Evolutionary conservation across 2,329 filamentous ascomycete genomes (phyloP).

Genomic region (Trichoderma harzianum): DNA sequence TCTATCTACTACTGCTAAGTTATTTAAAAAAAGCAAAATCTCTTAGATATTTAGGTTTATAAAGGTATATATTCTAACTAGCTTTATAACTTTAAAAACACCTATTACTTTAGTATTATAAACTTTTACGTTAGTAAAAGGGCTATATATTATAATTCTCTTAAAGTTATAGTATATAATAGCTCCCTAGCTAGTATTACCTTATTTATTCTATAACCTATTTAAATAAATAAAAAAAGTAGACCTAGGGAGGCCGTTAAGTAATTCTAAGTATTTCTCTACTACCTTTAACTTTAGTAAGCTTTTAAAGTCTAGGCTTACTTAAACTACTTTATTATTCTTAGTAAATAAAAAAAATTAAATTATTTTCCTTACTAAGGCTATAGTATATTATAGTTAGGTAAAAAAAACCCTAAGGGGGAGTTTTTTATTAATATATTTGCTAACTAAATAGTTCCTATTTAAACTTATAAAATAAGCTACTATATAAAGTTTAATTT

Average conservation of each 20-base stretch:
- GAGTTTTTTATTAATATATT: too few species aligned
- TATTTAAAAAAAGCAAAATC: too few species aligned
- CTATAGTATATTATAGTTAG: too few species aligned
- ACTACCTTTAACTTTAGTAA: background rate
- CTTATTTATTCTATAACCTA: background rate
- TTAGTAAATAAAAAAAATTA: background rate
- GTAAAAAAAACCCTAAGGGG: fast-evolving
- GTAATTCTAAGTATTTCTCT: background rate
- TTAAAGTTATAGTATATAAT: background rate
- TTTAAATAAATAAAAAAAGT: background rate
- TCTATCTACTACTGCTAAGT: too few species aligned
- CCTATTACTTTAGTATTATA: background rate
- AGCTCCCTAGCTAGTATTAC: background rate
- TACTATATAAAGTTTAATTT: too few species aligned
- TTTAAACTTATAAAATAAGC: too few species aligned
- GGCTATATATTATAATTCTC: background rate
- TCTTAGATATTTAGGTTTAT: too few species aligned
- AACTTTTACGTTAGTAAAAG: too few species aligned
- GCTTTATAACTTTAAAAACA: background rate
- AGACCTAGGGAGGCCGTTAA: background rate
- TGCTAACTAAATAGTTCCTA: too few species aligned
- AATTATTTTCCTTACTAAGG: background rate
- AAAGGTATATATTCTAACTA: too few species aligned
- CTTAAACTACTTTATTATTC: background rate
- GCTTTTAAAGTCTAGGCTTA: background rate